These are phyloP conservation scores for Fusarium heterosporum DNA, from an alignment of 2,329 filamentous ascomycete genomes.

Conservation along the genomic window DNA sequence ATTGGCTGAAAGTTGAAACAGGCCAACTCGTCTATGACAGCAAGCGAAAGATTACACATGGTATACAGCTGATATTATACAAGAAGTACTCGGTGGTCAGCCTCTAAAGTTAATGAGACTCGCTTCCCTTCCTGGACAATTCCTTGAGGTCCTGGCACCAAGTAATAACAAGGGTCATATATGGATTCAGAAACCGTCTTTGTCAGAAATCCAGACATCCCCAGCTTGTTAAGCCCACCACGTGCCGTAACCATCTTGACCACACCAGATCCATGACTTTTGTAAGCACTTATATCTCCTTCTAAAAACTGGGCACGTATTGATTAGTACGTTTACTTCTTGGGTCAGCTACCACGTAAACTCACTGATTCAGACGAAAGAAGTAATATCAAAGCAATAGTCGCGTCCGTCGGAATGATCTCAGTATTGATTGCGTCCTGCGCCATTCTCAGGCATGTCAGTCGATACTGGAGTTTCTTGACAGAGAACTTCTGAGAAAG, in stretches of 20 bases:
- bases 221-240: constrained; percentile 14
- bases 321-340: too few species aligned
- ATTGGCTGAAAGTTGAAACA: too few species aligned
- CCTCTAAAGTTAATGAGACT: too few species aligned
- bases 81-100: too few species aligned
- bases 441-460: constrained; percentile 16
- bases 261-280: constrained; percentile 5
- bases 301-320: constrained; percentile 4
- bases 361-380: constrained; percentile 26
- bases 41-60: too few species aligned
- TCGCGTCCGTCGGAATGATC: constrained; percentile 8
- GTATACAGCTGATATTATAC: too few species aligned
- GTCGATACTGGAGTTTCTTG: constrained; percentile 13
- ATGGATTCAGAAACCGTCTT: constrained; percentile 21
- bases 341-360: too few species aligned
- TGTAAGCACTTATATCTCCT: constrained; percentile 15
- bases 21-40: too few species aligned
- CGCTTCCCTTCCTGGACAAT: too few species aligned
- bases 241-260: constrained; percentile 22
- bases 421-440: constrained; percentile 12
- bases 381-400: constrained; percentile 14
- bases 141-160: constrained; percentile 1
- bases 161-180: not conserved
- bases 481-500: not conserved
- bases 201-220: constrained; percentile 18